Percentiles rank a stretch among this genome's conserved stretches.
These are phyloP conservation scores for Mucor mucedo DNA, from an alignment of 371 early-diverging fungal genomes.

Conservation along the genomic window DNA sequence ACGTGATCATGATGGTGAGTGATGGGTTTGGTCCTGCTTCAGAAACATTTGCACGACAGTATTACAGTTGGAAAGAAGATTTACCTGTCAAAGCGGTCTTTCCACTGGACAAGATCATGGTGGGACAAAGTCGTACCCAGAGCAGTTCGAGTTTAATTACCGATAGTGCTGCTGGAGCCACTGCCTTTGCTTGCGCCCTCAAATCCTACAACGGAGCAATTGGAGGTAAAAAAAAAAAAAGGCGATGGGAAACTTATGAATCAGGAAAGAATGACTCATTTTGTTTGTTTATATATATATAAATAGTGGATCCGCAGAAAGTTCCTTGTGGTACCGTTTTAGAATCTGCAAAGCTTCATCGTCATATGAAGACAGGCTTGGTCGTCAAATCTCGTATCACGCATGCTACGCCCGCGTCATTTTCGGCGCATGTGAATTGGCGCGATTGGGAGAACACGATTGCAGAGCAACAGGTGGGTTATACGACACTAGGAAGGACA, in stretches of 20 bases:
- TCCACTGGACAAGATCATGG: constrained; percentile 83
- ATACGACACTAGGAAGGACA: constrained; percentile 78
- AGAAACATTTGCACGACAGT: constrained; percentile 87
- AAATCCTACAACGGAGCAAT: constrained; percentile 93
- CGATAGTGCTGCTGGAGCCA: constrained; percentile 97
- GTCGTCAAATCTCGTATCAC: constrained; percentile 93
- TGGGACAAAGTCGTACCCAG: constrained; percentile 88
- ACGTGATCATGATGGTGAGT: constrained; percentile 92
- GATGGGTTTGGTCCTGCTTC: constrained; percentile 97
- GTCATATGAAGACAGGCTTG: constrained; percentile 83
- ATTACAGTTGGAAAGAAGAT: constrained; percentile 59
- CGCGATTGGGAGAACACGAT: constrained; percentile 85
- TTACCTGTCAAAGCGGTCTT: constrained; percentile 38
- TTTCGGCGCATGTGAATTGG: constrained; percentile 80
- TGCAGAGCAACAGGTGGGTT: constrained; percentile 89
- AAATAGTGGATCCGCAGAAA: constrained; percentile 54
- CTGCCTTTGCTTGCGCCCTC: constrained; percentile 84
- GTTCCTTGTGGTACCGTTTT: constrained; percentile 90
- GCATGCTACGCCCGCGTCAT: constrained; percentile 85
- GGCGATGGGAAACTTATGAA: neutral
- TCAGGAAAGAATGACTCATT: too few relatives aligned
- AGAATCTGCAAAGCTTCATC: constrained; percentile 86
- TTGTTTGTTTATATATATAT: neutral
- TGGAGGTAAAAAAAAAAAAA: constrained; percentile 34
- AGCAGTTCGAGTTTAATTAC: constrained; percentile 84